Evolutionary conservation across 169 alveolate genomes (phyloP), one percentile per base, ranked within the genome.

Genomic region (Eimeria tenella): DNA sequence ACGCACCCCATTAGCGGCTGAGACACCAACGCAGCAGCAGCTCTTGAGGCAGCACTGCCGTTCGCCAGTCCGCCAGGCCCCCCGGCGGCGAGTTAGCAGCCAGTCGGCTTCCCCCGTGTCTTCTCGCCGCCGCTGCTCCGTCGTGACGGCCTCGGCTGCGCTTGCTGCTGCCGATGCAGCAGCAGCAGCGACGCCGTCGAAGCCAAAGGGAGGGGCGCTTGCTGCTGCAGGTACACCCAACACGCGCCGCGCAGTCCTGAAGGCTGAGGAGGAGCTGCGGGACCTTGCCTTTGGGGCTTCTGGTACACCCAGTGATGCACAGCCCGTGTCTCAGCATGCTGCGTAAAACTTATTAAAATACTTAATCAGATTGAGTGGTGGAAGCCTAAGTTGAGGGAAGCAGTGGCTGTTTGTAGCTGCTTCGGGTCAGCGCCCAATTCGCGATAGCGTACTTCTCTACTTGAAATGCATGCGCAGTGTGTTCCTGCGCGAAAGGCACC

Each of bases 151-250:
- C 13, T 42, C 65, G 23, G 79, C 91, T 63, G 79, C 81, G 17
- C 81, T 84, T 53, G 71, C 62, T 84, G 91, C 91, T 63, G 91
- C 91, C 8, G 91, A 84, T 19, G 79, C 91, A 62, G 91, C 91
- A 62, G 75, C 91, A 31, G 58, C 81, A 84, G 50, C 89, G 4
- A 55, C 89, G 15, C 91, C 91, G 50, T 42, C 70, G 13, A 65
- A 52, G 81, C 91, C 75, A 42, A 63, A 49, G 63, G 91, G 91
- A 9, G n/a, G 77, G 11, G 65, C 91, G 19, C 62, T 25, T 68
- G 79, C 81, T 60, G 62, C 75, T 60, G 91, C 62, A 23, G 81
- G 79, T 62, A 84, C 91, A 19, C 91, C 91, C 52, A 84, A 25
- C 42, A 63, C 65, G 42, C 71, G 63, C 81, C 75, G 91, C 63